Percentiles rank a stretch among this genome's conserved stretches.
These are phyloP conservation scores for Hypoxylon fragiforme DNA, from an alignment of 495 filamentous ascomycete species.

Conservation along the genomic window DNA sequence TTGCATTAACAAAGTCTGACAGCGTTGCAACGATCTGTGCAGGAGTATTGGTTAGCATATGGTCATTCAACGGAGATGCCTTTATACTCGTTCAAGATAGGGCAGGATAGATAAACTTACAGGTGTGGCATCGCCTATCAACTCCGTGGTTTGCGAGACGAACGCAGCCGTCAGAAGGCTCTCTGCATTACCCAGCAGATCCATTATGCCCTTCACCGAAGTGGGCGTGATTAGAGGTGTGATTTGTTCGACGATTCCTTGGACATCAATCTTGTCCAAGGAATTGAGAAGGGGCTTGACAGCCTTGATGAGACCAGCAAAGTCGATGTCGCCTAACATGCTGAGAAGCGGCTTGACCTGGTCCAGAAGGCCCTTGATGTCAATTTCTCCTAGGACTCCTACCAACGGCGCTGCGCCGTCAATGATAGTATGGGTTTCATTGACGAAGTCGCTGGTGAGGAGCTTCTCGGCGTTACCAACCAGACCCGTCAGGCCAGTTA, in stretches of 20 bases:
- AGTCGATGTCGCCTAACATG: constrained; percentile 35
- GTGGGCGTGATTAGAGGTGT: constrained; percentile 47
- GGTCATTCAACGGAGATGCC: background rate
- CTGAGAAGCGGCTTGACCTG: constrained; percentile 42
- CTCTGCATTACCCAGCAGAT: constrained; percentile 46
- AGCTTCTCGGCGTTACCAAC: constrained; percentile 48
- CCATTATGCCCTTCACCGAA: constrained; percentile 47
- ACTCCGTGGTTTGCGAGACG: constrained; percentile 50
- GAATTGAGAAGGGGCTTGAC: constrained; percentile 44
- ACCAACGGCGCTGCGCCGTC: constrained; percentile 39
- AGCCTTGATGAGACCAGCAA: constrained; percentile 38
- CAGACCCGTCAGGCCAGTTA: constrained; percentile 50
- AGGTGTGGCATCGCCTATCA: constrained; percentile 56
- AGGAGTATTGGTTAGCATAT: constrained; percentile 17
- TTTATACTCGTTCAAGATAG: background rate
- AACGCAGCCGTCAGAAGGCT: constrained; percentile 44
- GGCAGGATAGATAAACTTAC: constrained; percentile 39
- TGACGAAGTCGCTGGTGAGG: constrained; percentile 48
- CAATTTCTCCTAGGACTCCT: constrained; percentile 40
- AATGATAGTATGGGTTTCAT: constrained; percentile 48
- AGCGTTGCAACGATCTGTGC: constrained; percentile 40
- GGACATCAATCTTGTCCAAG: constrained; percentile 42
- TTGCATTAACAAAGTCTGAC: constrained; percentile 41
- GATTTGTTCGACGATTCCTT: constrained; percentile 41
- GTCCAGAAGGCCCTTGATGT: constrained; percentile 36